These are phyloP conservation scores for Calonectria henricotiae DNA, from an alignment of 2,329 filamentous ascomycete species.

Conservation along the genomic window DNA sequence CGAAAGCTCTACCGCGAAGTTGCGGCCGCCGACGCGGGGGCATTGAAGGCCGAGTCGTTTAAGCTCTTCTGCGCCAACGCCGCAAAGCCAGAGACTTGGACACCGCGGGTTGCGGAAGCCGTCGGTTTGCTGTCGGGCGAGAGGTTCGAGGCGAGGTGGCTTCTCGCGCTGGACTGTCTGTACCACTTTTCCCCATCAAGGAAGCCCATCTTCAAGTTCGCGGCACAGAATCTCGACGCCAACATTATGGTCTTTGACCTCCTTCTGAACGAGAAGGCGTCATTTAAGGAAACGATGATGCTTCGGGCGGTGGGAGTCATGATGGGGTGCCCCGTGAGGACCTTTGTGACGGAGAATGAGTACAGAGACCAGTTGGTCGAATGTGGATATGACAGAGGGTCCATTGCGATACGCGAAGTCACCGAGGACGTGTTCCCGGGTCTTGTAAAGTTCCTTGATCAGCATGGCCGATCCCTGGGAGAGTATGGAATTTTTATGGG, in stretches of 20 bases:
- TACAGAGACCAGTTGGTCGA: conserved; percentile 65
- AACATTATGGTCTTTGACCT: conserved; percentile 73
- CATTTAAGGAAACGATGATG: conserved; percentile 52
- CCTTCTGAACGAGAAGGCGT: conserved; percentile 58
- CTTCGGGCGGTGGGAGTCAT: conserved; percentile 64
- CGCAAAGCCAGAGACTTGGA: conserved; percentile 64
- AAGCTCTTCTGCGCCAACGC: conserved; percentile 68
- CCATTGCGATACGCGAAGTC: conserved; percentile 66
- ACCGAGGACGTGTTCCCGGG: conserved; percentile 70
- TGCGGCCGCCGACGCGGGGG: conserved; percentile 9
- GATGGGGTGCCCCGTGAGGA: conserved; percentile 65
- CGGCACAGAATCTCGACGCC: conserved; percentile 61
- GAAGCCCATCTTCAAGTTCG: conserved; percentile 63
- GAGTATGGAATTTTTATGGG: conserved; percentile 59
- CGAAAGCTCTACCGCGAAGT: conserved; percentile 52
- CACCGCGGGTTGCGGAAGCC: conserved; percentile 43
- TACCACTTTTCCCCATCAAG: conserved; percentile 73
- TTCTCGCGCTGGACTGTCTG: conserved; percentile 71
- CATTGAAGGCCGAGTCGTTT: conserved; percentile 47
- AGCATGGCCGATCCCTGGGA: conserved; percentile 55
- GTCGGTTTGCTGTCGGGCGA: conserved; percentile 52
- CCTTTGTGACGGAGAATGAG: conserved; percentile 64
- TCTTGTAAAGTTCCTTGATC: conserved; percentile 63
- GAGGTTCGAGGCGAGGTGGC: conserved; percentile 61
- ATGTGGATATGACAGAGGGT: conserved; percentile 64